Conservation (phyloP, 345 rosid species). For the Hirschfeldia incana region DNA sequence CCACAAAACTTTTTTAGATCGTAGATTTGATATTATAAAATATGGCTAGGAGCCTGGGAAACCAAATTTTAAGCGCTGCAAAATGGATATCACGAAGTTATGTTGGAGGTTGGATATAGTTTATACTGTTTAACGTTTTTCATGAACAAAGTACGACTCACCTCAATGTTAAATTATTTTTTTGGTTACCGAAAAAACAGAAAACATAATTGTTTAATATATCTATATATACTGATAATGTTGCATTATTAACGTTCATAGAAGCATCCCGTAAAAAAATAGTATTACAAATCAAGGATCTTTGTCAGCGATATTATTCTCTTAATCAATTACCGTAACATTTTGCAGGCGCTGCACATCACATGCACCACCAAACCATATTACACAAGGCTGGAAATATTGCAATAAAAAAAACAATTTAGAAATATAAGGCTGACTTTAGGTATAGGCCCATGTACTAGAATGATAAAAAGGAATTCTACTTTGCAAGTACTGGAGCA, state of each 20-base stretch:
- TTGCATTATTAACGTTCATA: not conserved
- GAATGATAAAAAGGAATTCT: not conserved
- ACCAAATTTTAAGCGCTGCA: not conserved
- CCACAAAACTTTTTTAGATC: not conserved
- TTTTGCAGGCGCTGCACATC: no score
- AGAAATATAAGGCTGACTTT: not conserved
- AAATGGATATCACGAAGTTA: not conserved
- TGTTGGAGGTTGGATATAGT: not conserved
- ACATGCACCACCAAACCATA: not conserved
- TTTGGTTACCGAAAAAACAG: not conserved
- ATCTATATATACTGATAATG: no score
- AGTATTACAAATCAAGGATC: no score
- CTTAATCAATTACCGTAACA: no score
- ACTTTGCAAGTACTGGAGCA: not conserved
- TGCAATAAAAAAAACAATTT: not conserved
- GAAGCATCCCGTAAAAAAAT: no score
- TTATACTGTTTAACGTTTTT: not conserved
- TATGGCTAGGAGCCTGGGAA: not conserved
- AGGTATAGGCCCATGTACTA: not conserved
- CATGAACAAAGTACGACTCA: not conserved
- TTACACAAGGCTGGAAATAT: not conserved
- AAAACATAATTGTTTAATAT: no score
- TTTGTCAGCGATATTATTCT: no score
- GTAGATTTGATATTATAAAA: not conserved
- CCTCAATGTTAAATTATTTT: not conserved